These are phyloP conservation scores for Alloteropsis semialata DNA, from an alignment of 176 grass and related monocot species.

Conservation along the genomic window DNA sequence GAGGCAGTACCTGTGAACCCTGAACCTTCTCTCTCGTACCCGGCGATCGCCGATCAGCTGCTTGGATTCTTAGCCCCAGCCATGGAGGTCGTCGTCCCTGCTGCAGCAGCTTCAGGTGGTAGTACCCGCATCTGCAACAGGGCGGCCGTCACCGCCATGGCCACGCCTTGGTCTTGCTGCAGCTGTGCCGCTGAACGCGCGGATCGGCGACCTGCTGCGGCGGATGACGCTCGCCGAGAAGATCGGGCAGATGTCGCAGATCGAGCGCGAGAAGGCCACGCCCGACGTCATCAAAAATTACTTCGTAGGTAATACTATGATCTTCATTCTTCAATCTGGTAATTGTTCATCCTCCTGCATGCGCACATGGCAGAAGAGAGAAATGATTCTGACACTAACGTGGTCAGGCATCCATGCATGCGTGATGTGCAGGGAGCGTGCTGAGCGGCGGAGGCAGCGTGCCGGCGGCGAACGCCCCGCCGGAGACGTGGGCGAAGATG, in stretches of 20 bases:
- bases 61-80: too few relatives aligned
- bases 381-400: too few relatives aligned
- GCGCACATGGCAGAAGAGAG: too few relatives aligned
- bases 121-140: background rate
- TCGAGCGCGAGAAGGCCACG: constrained; percentile 56
- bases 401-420: too few relatives aligned
- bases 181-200: constrained; percentile 24
- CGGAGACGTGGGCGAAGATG: background rate
- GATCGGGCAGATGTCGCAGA: constrained; percentile 67
- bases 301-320: constrained; percentile 30
- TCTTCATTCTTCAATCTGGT: too few relatives aligned
- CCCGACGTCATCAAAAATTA: constrained; percentile 42
- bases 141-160: background rate
- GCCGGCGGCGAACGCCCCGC: background rate
- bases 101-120: background rate
- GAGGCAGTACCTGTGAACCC: too few relatives aligned
- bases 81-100: background rate
- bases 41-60: too few relatives aligned
- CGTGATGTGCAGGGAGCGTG: background rate
- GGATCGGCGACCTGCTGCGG: constrained; percentile 40
- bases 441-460: background rate
- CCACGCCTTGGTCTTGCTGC: background rate
- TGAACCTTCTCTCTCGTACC: too few relatives aligned
- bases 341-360: too few relatives aligned
- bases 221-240: constrained; percentile 61